A percentile compares a stretch with the other conserved stretches of the same genome.
phyloP scores from a whole-genome alignment of 768 basidiomycete species.

The Tylopilus sp. region DNA sequence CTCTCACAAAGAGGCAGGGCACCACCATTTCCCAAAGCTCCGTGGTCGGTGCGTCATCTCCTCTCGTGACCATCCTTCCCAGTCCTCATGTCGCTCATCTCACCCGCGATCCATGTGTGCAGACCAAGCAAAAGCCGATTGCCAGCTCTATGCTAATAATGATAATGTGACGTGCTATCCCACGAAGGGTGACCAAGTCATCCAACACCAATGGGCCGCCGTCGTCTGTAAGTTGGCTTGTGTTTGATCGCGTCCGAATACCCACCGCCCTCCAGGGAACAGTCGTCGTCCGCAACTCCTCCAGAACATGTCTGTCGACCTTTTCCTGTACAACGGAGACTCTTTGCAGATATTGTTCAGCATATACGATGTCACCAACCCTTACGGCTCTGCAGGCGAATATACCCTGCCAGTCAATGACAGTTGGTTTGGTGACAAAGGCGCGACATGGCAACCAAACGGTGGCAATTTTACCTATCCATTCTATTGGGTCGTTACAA shows the following conservation, averaged over 20 bases:
- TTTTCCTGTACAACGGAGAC: conserved; percentile 77
- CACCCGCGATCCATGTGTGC: conserved; percentile 1
- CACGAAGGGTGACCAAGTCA: conserved; percentile 44
- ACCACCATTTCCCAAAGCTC: conserved; percentile 23
- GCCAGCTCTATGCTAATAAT: conserved; percentile 62
- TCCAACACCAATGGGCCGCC: conserved; percentile 73
- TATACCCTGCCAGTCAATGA: conserved; percentile 63
- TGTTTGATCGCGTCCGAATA: conserved; percentile 8
- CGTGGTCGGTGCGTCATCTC: conserved; percentile 26
- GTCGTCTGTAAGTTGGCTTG: conserved; percentile 68
- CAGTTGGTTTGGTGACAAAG: conserved; percentile 64
- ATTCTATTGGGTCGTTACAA: conserved; percentile 78
- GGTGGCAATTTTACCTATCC: conserved; percentile 54
- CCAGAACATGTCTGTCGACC: conserved; percentile 61
- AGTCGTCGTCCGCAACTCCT: conserved; percentile 62
- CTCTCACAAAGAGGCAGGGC: conserved; percentile 21
- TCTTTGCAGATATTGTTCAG: conserved; percentile 49
- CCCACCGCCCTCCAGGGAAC: conserved; percentile 55
- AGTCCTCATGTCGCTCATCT: conserved; percentile 8
- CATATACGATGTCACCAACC: conserved; percentile 44
- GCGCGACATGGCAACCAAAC: conserved; percentile 44
- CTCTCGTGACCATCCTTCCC: conserved; percentile 5
- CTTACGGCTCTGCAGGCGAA: conserved; percentile 53
- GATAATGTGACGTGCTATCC: conserved; percentile 79
- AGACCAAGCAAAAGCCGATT: conserved; percentile 43